Base-by-base conservation (phyloP, 768 basidiomycete genomes). In the Pisolithus albus region DNA sequence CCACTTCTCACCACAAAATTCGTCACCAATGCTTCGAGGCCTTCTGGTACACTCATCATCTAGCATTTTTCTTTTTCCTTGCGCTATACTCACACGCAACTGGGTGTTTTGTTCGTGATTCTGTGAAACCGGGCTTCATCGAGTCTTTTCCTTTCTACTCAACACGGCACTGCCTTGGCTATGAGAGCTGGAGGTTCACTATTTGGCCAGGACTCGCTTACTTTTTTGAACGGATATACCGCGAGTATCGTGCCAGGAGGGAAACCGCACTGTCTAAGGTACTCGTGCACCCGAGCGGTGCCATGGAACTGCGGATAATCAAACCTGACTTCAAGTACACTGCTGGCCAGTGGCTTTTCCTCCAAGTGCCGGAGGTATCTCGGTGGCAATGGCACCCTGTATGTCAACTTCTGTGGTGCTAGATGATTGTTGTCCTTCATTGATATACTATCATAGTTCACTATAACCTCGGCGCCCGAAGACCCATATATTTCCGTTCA, bases 21-120 rank as follows among this genome's bases (percentile, higher is more conserved):
- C 86, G 93, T 58, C 68, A 79, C 54, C 89, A 92, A 68, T 89
- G 84, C 73, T 96, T 94, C 69, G 93, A 97, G 68, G 90, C 82
- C 1, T 97, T 97, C 75, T 95, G 92, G 92, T 95, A 93, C 68
- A 93, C 92, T 32, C 93, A 95, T 58, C 93, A 94, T 59, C 81
- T 93, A 38, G 90, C 89, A 10, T 91, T 93, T 77, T 90, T 93
- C 73, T 93, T 94, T 74, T 89, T 94, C 83, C 74, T 94, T 54
- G 88, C 82, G 30, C 80, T 96, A 44, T 95, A 88, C 70, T 79
- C 88, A 19, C 92, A 94, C 66, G 92, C 92, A 8, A 87, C 87
- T 50, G 92, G 93, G 5, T 97, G 93, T 70, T 97, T 97, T 70
- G 93, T 97, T 52, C 91, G 93, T 45, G 91, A 92, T 65, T 75